phyloP scores from a whole-genome alignment of 495 filamentous ascomycete genomes.

The Penicillium alfredii region DNA sequence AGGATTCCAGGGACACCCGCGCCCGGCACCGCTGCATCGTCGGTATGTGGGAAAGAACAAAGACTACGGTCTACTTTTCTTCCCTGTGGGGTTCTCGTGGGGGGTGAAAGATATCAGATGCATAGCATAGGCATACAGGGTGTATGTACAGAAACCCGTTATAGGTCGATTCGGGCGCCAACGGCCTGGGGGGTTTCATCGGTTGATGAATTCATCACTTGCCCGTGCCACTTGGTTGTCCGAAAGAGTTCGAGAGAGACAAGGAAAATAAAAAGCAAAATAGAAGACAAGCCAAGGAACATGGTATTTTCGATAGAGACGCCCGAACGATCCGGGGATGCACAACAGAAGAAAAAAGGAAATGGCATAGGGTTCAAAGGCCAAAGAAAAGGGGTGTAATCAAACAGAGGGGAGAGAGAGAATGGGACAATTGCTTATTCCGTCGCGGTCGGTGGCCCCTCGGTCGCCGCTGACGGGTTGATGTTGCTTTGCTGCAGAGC shows the following conservation, averaged over 20 bases:
- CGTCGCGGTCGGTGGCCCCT: slow-evolving; percentile 17
- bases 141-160: slow-evolving; percentile 5
- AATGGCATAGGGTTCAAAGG: too few relatives aligned
- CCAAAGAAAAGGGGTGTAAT: slow-evolving; percentile 3
- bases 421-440: slow-evolving; percentile 19
- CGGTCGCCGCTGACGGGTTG: slow-evolving; percentile 16
- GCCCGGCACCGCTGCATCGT: too few relatives aligned
- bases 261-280: too few relatives aligned
- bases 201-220: neutral
- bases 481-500: slow-evolving; percentile 28
- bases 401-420: slow-evolving; percentile 2
- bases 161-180: neutral
- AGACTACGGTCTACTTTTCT: too few relatives aligned
- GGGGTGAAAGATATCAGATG: too few relatives aligned
- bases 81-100: too few relatives aligned
- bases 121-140: slow-evolving; percentile 3
- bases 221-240: too few relatives aligned
- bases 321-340: slow-evolving; percentile 27
- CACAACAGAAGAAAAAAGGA: slow-evolving; percentile 13
- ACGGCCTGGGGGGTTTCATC: neutral
- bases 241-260: slow-evolving; percentile 5
- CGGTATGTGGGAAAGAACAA: too few relatives aligned
- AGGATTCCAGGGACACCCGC: too few relatives aligned
- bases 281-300: slow-evolving; percentile 8
- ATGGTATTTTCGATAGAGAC: slow-evolving; percentile 29